Conservation (phyloP, 495 filamentous ascomycete species). For the Massariosphaeria phaeospora region DNA sequence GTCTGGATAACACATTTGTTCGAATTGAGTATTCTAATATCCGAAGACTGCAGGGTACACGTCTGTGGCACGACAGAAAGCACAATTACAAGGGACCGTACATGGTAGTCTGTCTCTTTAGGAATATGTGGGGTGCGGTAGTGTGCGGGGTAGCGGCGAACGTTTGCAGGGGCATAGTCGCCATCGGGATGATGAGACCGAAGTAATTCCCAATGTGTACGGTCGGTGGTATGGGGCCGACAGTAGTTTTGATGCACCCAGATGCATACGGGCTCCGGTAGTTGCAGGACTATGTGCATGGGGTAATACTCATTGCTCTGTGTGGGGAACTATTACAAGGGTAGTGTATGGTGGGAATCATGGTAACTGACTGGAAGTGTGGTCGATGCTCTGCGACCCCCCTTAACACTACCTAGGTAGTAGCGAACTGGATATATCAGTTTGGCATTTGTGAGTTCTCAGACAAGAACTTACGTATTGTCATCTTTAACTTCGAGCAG, state of each 20-base stretch:
- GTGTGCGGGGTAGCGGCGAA: constrained; percentile 16
- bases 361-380: too few species aligned
- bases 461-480: too few species aligned
- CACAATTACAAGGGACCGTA: background rate
- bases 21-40: background rate
- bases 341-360: background rate
- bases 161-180: constrained; percentile 11
- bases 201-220: background rate
- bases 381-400: too few species aligned
- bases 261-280: background rate
- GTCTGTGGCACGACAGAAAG: constrained; percentile 16
- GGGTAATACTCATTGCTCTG: background rate
- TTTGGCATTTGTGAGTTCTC: too few species aligned
- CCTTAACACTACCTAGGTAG: too few species aligned
- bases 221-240: constrained; percentile 12
- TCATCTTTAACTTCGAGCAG: too few species aligned
- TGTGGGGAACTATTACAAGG: background rate
- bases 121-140: constrained; percentile 22
- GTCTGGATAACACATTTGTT: too few species aligned
- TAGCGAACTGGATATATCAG: too few species aligned
- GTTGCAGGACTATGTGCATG: constrained; percentile 11
- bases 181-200: constrained; percentile 16
- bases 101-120: background rate
- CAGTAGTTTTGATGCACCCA: background rate
- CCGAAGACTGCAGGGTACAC: background rate